Conservation (phyloP, 352 stramenopile species). For the Stramenopiles sp. region DNA sequence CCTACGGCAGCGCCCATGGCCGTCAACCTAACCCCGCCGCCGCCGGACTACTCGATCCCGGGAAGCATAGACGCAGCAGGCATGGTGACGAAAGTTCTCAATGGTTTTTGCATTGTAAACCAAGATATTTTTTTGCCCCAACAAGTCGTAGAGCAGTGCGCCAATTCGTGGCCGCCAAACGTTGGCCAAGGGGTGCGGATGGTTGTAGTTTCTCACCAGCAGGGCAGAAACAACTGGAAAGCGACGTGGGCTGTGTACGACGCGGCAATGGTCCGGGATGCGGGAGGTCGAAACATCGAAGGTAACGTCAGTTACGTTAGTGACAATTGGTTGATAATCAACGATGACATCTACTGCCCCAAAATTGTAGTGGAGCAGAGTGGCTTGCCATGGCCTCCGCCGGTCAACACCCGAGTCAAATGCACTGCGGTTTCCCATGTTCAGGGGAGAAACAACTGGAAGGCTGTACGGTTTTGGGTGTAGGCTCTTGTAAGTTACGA, state of each 20-base stretch:
- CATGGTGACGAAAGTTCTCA: background rate
- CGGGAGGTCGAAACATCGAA: no score
- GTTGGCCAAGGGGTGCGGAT: background rate
- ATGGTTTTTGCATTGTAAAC: constrained; percentile 5
- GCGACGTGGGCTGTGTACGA: background rate
- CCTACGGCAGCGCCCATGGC: no score
- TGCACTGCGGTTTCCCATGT: background rate
- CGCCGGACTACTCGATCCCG: no score
- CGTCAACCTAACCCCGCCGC: no score
- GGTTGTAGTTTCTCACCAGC: background rate
- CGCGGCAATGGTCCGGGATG: constrained; percentile 5
- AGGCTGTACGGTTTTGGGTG: no score
- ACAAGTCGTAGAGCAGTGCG: background rate
- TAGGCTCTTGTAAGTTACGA: no score
- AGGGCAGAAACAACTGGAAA: constrained; percentile 11
- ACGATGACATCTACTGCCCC: background rate
- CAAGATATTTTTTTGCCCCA: background rate
- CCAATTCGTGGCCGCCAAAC: background rate
- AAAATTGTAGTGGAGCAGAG: background rate
- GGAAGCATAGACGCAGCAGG: no score
- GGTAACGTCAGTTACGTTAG: no score
- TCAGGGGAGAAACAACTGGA: constrained; percentile 11
- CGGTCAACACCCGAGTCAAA: background rate
- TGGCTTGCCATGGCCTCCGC: background rate
- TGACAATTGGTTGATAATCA: no score